Evolutionary conservation across 345 rosid species (phyloP).

Genomic region (Pelargonium nanum): DNA sequence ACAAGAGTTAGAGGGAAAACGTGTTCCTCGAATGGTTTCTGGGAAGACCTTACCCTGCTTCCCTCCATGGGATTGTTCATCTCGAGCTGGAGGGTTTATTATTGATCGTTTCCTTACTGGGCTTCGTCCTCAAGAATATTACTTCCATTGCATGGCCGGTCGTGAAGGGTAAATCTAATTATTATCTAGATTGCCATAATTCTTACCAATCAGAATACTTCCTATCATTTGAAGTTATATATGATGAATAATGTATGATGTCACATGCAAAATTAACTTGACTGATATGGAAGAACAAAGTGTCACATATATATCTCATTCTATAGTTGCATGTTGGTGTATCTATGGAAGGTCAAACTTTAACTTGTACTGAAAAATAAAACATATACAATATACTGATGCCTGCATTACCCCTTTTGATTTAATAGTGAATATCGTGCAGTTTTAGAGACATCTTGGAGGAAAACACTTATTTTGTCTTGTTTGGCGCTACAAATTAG

Average conservation of each 20-base stretch:
- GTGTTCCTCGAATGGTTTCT: conserved; percentile 97
- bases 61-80: conserved; percentile 95
- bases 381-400: too few relatives aligned
- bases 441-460: too few relatives aligned
- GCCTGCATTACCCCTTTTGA: too few relatives aligned
- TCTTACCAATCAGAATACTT: neutral
- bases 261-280: neutral
- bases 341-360: neutral
- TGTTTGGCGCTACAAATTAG: too few relatives aligned
- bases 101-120: conserved; percentile 93
- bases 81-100: conserved; percentile 95
- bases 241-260: neutral
- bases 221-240: neutral
- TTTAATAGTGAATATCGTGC: too few relatives aligned
- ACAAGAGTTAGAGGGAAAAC: conserved; percentile 96
- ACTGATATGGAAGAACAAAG: too few relatives aligned
- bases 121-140: conserved; percentile 99
- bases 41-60: conserved; percentile 97
- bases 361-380: neutral
- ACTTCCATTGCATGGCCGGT: conserved; percentile 99
- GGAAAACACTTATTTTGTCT: too few relatives aligned
- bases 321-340: neutral
- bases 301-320: neutral
- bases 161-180: conserved; percentile 73
- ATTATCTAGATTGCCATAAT: neutral